Conservation (phyloP, 2,329 filamentous ascomycete species). For the Diplodia intermedia region DNA sequence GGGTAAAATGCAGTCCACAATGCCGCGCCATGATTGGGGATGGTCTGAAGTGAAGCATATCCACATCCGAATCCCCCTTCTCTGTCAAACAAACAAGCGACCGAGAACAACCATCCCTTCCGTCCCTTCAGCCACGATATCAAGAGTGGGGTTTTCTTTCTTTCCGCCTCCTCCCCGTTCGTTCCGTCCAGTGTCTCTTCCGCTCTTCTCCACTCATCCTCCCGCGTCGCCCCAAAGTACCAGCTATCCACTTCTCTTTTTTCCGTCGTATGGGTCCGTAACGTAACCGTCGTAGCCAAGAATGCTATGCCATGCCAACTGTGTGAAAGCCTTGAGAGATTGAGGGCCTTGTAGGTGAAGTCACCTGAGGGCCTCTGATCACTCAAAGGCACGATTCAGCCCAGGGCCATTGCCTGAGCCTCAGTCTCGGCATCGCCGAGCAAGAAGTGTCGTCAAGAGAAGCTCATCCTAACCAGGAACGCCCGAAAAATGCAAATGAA, state of each 20-base stretch:
- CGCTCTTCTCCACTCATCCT: not conserved
- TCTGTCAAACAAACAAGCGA: conserved; percentile 4
- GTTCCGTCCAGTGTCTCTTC: not conserved
- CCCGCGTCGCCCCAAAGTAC: not conserved
- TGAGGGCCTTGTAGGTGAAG: not conserved
- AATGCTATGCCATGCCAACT: conserved; percentile 27
- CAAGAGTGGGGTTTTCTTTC: conserved; percentile 6
- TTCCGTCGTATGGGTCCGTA: conserved; percentile 26
- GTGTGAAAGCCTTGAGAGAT: not conserved
- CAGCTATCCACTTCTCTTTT: not conserved
- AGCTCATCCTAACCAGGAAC: conserved; percentile 2
- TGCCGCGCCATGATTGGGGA: not conserved
- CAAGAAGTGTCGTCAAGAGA: conserved; percentile 2
- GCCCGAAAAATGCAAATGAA: conserved; percentile 18
- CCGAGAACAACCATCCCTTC: not conserved
- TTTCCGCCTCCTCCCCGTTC: not conserved
- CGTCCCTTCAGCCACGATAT: not conserved
- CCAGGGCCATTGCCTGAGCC: not conserved
- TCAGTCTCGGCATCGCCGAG: conserved; percentile 10
- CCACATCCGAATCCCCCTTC: not conserved
- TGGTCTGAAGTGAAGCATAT: conserved; percentile 11
- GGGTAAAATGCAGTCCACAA: not conserved
- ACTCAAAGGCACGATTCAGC: conserved; percentile 6
- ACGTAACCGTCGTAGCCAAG: conserved; percentile 27
- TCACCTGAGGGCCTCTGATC: not conserved